phyloP scores from a whole-genome alignment of 208 protist species.

The Trypanosoma scelopori region DNA sequence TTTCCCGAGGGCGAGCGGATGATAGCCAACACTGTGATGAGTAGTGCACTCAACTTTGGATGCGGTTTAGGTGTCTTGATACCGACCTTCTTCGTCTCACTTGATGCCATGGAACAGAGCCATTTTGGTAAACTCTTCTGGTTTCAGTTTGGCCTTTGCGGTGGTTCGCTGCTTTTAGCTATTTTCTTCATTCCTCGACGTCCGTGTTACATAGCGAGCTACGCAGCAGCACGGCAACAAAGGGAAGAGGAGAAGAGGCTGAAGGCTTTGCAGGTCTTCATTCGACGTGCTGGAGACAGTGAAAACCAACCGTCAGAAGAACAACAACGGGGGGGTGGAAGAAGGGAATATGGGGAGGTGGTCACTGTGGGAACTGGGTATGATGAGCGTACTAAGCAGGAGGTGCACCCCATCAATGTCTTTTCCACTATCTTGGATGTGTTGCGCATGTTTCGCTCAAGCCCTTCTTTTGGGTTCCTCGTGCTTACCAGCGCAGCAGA shows the following conservation, averaged over 20 bases:
- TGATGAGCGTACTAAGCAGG: conserved; percentile 4
- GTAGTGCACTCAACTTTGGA: conserved; percentile 65
- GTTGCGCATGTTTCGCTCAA: conserved; percentile 45
- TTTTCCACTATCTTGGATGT: conserved; percentile 69
- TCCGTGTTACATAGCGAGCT: conserved; percentile 47
- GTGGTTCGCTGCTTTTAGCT: conserved; percentile 33
- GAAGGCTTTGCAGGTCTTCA: conserved; percentile 21
- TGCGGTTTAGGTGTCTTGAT: conserved; percentile 65
- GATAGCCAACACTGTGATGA: conserved; percentile 70
- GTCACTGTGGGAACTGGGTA: not conserved
- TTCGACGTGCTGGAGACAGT: conserved; percentile 7
- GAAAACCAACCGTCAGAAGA: not conserved
- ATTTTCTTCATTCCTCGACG: conserved; percentile 57
- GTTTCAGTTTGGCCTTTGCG: conserved; percentile 63
- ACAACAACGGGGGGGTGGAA: conserved; percentile 19
- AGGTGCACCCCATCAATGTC: conserved; percentile 59
- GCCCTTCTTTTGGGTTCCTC: conserved; percentile 64
- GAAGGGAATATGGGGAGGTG: not conserved
- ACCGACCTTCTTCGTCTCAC: conserved; percentile 69
- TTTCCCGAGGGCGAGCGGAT: conserved; percentile 64
- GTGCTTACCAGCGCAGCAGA: conserved; percentile 53
- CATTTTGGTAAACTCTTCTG: conserved; percentile 76
- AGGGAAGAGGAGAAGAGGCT: conserved; percentile 36
- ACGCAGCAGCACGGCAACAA: conserved; percentile 50
- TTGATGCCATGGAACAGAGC: conserved; percentile 35